Conservation (phyloP, 345 rosid species). For the Anastatica hierochuntica region DNA sequence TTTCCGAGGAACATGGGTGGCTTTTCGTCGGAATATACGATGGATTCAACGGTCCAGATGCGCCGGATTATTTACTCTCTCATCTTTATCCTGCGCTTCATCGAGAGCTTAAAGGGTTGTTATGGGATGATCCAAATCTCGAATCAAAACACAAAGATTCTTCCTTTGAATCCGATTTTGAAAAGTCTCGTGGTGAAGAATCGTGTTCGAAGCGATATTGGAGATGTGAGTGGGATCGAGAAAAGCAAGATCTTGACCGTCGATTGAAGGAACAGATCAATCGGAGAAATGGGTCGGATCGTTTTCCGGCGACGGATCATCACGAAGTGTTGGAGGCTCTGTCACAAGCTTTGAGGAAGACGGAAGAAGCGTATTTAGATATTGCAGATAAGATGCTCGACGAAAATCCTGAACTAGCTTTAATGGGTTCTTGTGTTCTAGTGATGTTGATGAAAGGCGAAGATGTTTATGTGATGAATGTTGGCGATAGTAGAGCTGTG, state of each 20-base stretch:
- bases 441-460: slow-evolving; percentile 89
- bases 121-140: slow-evolving; percentile 55
- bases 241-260: slow-evolving; percentile 53
- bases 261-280: slow-evolving; percentile 47
- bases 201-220: slow-evolving; percentile 43
- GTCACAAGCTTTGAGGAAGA: slow-evolving; percentile 59
- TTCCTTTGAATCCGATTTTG: no score
- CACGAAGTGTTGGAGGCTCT: slow-evolving; percentile 64
- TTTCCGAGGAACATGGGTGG: slow-evolving; percentile 84
- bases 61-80: slow-evolving; percentile 64
- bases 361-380: slow-evolving; percentile 69
- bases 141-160: slow-evolving; percentile 21
- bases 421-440: slow-evolving; percentile 93
- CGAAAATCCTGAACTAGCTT: slow-evolving; percentile 83
- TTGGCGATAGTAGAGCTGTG: slow-evolving; percentile 89
- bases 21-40: slow-evolving; percentile 89
- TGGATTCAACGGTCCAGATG: slow-evolving; percentile 94
- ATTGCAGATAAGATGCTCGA: slow-evolving; percentile 62
- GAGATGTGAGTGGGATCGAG: slow-evolving; percentile 56
- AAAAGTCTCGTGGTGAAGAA: no score
- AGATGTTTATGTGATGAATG: slow-evolving; percentile 82
- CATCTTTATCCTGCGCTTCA: slow-evolving; percentile 60
- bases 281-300: slow-evolving; percentile 17
- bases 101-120: slow-evolving; percentile 66
- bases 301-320: slow-evolving; percentile 37